phyloP scores from a whole-genome alignment of 169 alveolate species.

The Babesia divergens region DNA sequence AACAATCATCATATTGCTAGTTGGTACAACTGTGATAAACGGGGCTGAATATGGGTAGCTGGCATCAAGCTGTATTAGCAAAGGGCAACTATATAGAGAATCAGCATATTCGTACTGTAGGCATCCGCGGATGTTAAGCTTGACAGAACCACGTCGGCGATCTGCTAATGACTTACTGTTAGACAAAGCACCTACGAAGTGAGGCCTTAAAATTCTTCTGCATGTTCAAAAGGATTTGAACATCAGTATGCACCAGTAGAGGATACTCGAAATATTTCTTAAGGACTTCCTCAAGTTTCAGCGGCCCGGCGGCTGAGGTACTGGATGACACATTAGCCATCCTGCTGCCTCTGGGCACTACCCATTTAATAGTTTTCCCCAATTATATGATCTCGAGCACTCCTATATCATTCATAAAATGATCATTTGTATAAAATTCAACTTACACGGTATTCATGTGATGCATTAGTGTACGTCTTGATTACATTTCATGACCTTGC shows the following conservation, averaged over 20 bases:
- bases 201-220: neutral
- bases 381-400: no score
- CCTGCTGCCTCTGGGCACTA: no score
- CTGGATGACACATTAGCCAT: no score
- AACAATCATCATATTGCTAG: slow-evolving; percentile 9
- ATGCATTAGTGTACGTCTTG: no score
- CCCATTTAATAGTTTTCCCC: no score
- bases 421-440: no score
- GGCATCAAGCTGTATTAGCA: slow-evolving; percentile 7
- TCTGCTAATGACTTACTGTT: neutral
- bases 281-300: neutral
- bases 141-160: neutral
- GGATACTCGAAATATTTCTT: slow-evolving; percentile 26
- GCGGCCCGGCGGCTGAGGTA: neutral
- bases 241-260: slow-evolving; percentile 12
- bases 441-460: no score
- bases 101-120: slow-evolving; percentile 25
- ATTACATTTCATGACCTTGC: no score
- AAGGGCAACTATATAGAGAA: slow-evolving; percentile 18
- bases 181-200: slow-evolving; percentile 4
- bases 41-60: slow-evolving; percentile 50
- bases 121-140: slow-evolving; percentile 32
- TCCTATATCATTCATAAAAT: no score
- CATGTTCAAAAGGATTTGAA: neutral
- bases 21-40: slow-evolving; percentile 8